Evolutionary conservation across 306 rosid genomes (phyloP), one percentile per base, ranked within the genome.

Genomic region (Cucumis sativus): DNA sequence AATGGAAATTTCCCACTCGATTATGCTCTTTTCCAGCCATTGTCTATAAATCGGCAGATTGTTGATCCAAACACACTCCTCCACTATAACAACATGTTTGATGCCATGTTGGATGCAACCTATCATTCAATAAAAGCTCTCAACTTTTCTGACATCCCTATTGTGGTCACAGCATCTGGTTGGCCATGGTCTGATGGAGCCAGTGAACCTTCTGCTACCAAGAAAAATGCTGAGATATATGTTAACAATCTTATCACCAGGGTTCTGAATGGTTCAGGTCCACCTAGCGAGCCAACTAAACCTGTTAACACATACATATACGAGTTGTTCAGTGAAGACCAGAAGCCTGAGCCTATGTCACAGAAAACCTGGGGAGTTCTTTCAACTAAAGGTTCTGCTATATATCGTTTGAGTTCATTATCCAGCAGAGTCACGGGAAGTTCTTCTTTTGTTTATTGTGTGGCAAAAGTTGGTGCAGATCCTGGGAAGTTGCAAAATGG

Each of bases 281-380:
- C 97, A 0, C 96, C 98, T 25, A 90, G 97, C 80, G 91, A 88
- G 83, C 90, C 89, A 75, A 69, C 77, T 41, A 79, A 88, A 51
- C 85, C 97, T 49, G 85, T 90, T 47, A 92, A 89, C 83, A 80
- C 96, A 0, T 95, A 90, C 81, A 86, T 95, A 79, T 92, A 92
- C 59, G 98, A 95, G 80, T 76, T 95, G 74, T 95, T 95, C 82
- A 92, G 92, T 70, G 98, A 95, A 87, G 97, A 92, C 81, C 88
- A 86, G 85, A 89, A 92, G 81, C 88, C 91, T 56, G 97, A 97
- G 23, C 96, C 96, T 28, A 63, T 74, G 75, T 88, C 91, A 45
- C 94, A 86, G 79, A 90, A 74, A 65, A 87, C 77, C 72, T 91
- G 91, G 91, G 98, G 97, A 25, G 82, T 91, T 67, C 83, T 93